Conservation (phyloP, 352 stramenopile genomes). For the Phytophthora hybrid region DNA sequence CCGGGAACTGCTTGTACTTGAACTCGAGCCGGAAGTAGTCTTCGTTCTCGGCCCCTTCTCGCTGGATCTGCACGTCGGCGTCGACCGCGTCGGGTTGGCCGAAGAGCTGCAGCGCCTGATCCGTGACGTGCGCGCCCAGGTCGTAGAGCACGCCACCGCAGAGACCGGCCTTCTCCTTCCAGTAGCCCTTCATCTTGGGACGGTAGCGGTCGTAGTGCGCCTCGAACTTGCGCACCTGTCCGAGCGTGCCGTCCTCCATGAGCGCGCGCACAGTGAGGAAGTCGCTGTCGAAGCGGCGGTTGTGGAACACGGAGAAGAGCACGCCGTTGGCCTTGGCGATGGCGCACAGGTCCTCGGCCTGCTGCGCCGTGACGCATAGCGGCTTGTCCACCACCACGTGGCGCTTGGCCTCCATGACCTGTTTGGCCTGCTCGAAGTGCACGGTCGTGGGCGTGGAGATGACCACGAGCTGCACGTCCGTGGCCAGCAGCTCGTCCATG, state of each 20-base stretch:
- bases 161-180: slow-evolving; percentile 71
- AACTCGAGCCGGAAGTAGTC: slow-evolving; percentile 82
- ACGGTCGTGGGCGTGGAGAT: slow-evolving; percentile 79
- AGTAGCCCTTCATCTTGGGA: slow-evolving; percentile 77
- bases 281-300: slow-evolving; percentile 80
- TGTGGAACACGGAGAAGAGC: slow-evolving; percentile 82
- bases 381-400: slow-evolving; percentile 85
- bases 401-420: slow-evolving; percentile 72
- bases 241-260: slow-evolving; percentile 57
- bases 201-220: slow-evolving; percentile 78
- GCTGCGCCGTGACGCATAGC: slow-evolving; percentile 60
- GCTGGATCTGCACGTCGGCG: slow-evolving; percentile 79
- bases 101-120: slow-evolving; percentile 77
- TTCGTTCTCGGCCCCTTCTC: slow-evolving; percentile 68
- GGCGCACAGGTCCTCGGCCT: slow-evolving; percentile 62
- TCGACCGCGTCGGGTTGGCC: slow-evolving; percentile 54
- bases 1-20: slow-evolving; percentile 56
- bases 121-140: slow-evolving; percentile 70
- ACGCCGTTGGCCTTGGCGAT: slow-evolving; percentile 60
- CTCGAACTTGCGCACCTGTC: slow-evolving; percentile 66
- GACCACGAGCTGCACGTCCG: slow-evolving; percentile 69
- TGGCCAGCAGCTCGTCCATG: slow-evolving; percentile 72
- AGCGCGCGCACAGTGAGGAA: slow-evolving; percentile 68
- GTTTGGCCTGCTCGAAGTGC: slow-evolving; percentile 81
- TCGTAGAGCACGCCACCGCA: slow-evolving; percentile 79